Percentiles rank a stretch among this genome's conserved stretches.
phyloP scores from a whole-genome alignment of 2,329 filamentous ascomycete species.

The Cladobotryum protrusum region DNA sequence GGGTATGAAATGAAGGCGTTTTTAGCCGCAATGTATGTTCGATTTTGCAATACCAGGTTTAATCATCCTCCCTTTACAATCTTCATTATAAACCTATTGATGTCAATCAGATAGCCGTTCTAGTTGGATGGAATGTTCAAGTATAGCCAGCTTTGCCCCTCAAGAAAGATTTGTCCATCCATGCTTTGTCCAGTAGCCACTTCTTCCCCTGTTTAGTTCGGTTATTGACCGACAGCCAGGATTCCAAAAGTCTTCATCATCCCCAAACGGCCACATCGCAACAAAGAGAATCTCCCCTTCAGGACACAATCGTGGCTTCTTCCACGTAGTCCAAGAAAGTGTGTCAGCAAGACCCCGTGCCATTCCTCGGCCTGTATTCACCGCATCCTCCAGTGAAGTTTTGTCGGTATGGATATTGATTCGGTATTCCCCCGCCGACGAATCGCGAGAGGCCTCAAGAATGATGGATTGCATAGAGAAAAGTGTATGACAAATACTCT shows the following conservation, averaged over 20 bases:
- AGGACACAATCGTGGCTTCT: constrained; percentile 46
- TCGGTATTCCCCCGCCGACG: constrained; percentile 4
- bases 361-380: constrained; percentile 14
- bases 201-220: constrained; percentile 16
- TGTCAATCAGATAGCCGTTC: no score
- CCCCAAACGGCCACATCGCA: constrained; percentile 59
- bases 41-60: no score
- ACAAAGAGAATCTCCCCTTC: constrained; percentile 52
- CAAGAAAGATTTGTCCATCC: neutral
- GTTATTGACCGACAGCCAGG: constrained; percentile 26
- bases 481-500: constrained; percentile 10
- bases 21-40: no score
- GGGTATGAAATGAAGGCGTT: no score
- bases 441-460: constrained; percentile 13
- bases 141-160: no score
- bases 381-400: constrained; percentile 12
- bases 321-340: constrained; percentile 56
- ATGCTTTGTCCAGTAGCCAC: constrained; percentile 19
- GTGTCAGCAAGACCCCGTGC: constrained; percentile 35
- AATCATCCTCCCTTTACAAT: no score
- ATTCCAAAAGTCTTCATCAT: constrained; percentile 43
- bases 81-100: no score
- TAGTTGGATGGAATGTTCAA: no score
- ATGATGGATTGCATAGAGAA: constrained; percentile 16
- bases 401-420: constrained; percentile 6